These are phyloP conservation scores for Cryptomeria japonica DNA, from an alignment of 75 land plant species.

Conservation along the genomic window DNA sequence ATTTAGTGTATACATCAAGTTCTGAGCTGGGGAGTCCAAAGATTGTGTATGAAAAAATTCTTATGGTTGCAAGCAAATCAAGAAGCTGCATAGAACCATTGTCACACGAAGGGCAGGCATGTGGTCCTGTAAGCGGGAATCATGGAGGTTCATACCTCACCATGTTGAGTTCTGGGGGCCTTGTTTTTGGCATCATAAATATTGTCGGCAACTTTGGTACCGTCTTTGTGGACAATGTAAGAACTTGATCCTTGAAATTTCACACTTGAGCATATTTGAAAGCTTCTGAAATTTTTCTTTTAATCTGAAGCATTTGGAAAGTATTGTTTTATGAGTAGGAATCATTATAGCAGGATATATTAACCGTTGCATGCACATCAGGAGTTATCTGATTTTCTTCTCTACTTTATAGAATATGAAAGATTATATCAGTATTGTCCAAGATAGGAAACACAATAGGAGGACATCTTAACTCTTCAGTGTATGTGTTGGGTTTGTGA, in stretches of 20 bases:
- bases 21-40: constrained; percentile 88
- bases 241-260: constrained; percentile 7
- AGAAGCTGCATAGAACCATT: constrained; percentile 64
- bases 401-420: not conserved
- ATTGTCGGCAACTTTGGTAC: constrained; percentile 96
- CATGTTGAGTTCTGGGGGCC: constrained; percentile 94
- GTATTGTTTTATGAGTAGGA: not conserved
- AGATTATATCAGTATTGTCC: no score
- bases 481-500: not conserved
- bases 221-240: constrained; percentile 96
- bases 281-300: not conserved
- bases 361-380: not conserved
- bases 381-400: not conserved
- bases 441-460: not conserved
- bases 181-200: constrained; percentile 95
- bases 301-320: not conserved
- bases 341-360: not conserved
- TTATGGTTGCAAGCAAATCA: constrained; percentile 55
- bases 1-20: constrained; percentile 80
- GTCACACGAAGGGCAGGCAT: constrained; percentile 70
- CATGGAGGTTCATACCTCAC: constrained; percentile 84
- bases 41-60: constrained; percentile 61
- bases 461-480: constrained; percentile 1
- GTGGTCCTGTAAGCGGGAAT: constrained; percentile 87
- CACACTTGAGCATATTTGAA: not conserved